Percentiles rank a stretch among this genome's conserved stretches.
Conservation (phyloP, 2,329 filamentous ascomycete species). For the Claviceps pazoutovae region DNA sequence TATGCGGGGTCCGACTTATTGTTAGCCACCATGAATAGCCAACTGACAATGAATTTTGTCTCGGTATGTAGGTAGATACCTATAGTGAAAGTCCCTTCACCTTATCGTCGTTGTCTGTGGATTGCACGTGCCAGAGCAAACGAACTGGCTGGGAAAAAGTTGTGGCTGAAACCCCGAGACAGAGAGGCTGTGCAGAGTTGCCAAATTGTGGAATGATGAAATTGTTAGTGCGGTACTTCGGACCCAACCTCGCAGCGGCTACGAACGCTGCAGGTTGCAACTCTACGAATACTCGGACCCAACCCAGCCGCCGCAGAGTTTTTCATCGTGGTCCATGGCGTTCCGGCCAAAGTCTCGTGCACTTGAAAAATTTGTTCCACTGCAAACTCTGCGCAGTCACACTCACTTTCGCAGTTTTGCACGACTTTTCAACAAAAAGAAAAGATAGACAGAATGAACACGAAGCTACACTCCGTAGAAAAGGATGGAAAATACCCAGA, state of each 20-base stretch:
- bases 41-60: too few species aligned
- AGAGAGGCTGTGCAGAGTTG: background rate
- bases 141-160: background rate
- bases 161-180: background rate
- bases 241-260: constrained; percentile 10
- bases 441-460: background rate
- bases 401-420: background rate
- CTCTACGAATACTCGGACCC: constrained; percentile 12
- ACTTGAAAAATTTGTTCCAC: too few species aligned
- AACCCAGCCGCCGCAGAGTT: constrained; percentile 14
- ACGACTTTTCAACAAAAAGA: background rate
- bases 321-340: constrained; percentile 8
- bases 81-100: too few species aligned
- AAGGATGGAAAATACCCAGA: too few species aligned
- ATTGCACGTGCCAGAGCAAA: too few species aligned
- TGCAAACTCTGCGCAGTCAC: too few species aligned
- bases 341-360: too few species aligned
- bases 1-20: too few species aligned
- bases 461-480: background rate
- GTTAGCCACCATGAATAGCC: too few species aligned
- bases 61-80: too few species aligned
- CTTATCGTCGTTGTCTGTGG: too few species aligned
- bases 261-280: constrained; percentile 6
- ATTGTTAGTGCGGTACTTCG: constrained; percentile 27
- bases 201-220: constrained; percentile 10